phyloP scores from a whole-genome alignment of 495 filamentous ascomycete species.

The Astrocystis sublimbata region DNA sequence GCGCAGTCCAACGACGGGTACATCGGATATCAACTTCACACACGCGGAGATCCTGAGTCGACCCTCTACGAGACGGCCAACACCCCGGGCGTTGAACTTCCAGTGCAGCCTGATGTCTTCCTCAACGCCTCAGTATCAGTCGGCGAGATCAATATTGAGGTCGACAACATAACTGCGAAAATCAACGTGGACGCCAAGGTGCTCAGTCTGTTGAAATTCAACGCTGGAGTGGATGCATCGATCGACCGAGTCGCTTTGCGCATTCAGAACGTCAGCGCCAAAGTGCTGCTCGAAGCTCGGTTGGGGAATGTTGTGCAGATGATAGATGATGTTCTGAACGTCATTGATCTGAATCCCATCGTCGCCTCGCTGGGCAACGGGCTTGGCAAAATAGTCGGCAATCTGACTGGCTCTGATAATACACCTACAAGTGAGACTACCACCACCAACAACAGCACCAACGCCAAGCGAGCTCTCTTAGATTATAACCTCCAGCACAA shows the following conservation, averaged over 20 bases:
- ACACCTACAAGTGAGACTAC: constrained; percentile 25
- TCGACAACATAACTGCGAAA: constrained; percentile 60
- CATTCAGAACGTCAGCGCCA: constrained; percentile 58
- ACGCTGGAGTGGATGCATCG: constrained; percentile 55
- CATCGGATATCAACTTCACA: constrained; percentile 54
- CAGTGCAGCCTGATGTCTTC: constrained; percentile 54
- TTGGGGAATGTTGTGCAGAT: constrained; percentile 58
- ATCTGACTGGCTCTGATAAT: constrained; percentile 26
- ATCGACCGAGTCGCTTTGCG: constrained; percentile 54
- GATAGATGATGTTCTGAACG: constrained; percentile 52
- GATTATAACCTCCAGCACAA: constrained; percentile 49
- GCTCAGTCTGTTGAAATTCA: constrained; percentile 55
- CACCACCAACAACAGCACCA: constrained; percentile 20
- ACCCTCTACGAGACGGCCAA: constrained; percentile 52
- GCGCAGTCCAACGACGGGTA: constrained; percentile 44
- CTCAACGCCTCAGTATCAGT: constrained; percentile 57
- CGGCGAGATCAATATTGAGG: constrained; percentile 53
- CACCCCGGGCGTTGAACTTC: constrained; percentile 44
- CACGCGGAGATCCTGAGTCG: constrained; percentile 49
- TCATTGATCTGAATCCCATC: constrained; percentile 60
- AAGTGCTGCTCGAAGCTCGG: constrained; percentile 57
- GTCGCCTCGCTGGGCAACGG: constrained; percentile 53
- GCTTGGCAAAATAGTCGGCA: constrained; percentile 49
- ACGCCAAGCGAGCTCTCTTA: constrained; percentile 23
- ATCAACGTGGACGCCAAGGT: constrained; percentile 61